A percentile compares a stretch with the other conserved stretches of the same genome.
These are phyloP conservation scores for Beta lomatogona DNA, from an alignment of 179 eudicot species.

Conservation along the genomic window DNA sequence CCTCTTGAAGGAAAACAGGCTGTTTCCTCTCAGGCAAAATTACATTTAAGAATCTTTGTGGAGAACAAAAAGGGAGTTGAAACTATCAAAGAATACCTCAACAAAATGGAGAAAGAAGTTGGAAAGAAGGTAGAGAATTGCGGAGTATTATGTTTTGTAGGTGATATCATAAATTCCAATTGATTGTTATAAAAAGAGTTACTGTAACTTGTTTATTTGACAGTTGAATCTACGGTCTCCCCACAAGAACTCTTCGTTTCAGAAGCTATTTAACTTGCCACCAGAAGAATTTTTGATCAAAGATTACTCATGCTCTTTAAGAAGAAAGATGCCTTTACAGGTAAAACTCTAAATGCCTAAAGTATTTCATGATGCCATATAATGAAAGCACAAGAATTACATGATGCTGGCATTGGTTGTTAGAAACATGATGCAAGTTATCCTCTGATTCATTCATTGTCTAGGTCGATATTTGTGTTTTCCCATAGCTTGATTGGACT, in stretches of 20 bases:
- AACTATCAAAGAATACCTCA: conserved; percentile 68
- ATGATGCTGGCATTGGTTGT: not conserved
- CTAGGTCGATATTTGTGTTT: not conserved
- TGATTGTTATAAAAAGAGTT: not conserved
- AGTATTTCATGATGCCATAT: not conserved
- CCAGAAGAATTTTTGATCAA: conserved; percentile 88
- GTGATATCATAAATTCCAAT: not conserved
- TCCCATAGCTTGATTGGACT: not conserved
- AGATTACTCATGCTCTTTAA: conserved; percentile 76
- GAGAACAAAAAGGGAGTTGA: conserved; percentile 81
- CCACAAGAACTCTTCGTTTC: conserved; percentile 76
- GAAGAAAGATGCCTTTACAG: conserved; percentile 81
- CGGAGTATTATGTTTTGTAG: not conserved
- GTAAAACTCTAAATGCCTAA: conserved; percentile 34
- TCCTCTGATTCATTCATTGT: conserved; percentile 5
- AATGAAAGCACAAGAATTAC: not conserved
- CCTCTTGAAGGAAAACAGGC: conserved; percentile 85
- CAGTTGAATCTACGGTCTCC: conserved; percentile 86
- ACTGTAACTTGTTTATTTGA: conserved; percentile 25
- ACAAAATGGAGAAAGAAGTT: conserved; percentile 88
- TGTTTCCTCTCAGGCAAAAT: conserved; percentile 69
- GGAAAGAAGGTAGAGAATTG: conserved; percentile 73
- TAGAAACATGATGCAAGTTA: not conserved
- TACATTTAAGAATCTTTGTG: conserved; percentile 84
- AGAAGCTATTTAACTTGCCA: conserved; percentile 76